Evolutionary conservation across 306 rosid species (phyloP), one percentile per base, ranked within the genome.

Genomic region (Purshia tridentata): DNA sequence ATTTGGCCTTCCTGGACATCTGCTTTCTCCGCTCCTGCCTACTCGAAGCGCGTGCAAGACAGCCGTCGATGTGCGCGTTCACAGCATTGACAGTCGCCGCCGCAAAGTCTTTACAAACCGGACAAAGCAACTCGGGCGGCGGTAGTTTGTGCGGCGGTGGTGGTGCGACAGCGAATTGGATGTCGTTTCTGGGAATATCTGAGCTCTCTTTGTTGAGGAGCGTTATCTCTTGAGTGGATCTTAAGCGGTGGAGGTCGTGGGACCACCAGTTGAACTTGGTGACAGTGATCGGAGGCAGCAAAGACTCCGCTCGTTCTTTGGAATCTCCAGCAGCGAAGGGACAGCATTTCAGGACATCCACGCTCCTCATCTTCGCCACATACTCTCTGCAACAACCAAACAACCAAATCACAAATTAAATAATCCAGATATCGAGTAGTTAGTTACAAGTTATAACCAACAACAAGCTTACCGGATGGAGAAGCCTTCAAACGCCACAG

Each of bases 201-300:
- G 44, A 39, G 50, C 40, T 47, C 15, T 10, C 65, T 48, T 20
- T 60, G 65, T 65, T 51, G 73, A 80, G 11, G 51, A 72, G 75
- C n/a, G 45, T 74, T 69, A 18, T 29, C 35, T 29, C 35, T 29
- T 29, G 35, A 29, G 35, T 29, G 35, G 94, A 83, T 82, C 84
- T 80, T 53, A 78, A 71, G 71, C 80, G 82, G 37, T 86, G 76
- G 23, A 93, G 86, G 63, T 88, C 88, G 20, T 76, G 85, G 19
- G 90, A 82, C 84, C 97, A 84, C 90, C 94, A 91, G 37, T 79
- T 84, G 81, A 83, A 91, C 86, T 94, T 89, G 6, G 73, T 76
- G 46, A 76, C 85, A 14, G 88, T 46, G 67, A 94, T 87, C 19
- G 97, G 97, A 6, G 99, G 99, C 7, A 94, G 96, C 70, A 76